These are phyloP conservation scores for Colletotrichum abscissum DNA, from an alignment of 2,329 filamentous ascomycete species.

Conservation along the genomic window DNA sequence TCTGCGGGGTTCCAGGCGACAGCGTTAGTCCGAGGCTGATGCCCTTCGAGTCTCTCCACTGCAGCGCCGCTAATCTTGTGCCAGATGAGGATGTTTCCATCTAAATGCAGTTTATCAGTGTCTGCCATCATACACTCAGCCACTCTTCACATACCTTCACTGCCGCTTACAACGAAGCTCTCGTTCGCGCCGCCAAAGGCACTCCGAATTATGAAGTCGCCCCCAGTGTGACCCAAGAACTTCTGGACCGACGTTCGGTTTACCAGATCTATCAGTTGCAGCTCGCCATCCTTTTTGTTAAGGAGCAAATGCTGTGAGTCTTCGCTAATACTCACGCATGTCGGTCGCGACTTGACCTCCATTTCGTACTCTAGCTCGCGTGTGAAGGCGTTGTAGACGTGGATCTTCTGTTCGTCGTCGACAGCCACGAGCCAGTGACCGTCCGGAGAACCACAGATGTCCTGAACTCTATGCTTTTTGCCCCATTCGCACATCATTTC, in stretches of 20 bases:
- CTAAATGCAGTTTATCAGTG: constrained; percentile 45
- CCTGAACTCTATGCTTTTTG: constrained; percentile 80
- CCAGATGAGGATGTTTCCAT: constrained; percentile 85
- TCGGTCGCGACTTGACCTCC: constrained; percentile 75
- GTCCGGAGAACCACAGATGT: constrained; percentile 84
- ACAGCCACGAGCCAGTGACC: constrained; percentile 84
- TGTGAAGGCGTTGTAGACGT: constrained; percentile 85
- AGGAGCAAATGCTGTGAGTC: constrained; percentile 87
- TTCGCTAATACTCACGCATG: constrained; percentile 82
- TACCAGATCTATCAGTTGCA: constrained; percentile 82
- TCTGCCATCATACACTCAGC: background rate
- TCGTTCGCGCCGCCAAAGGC: constrained; percentile 90
- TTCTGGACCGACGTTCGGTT: constrained; percentile 77
- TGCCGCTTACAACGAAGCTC: constrained; percentile 91
- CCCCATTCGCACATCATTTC: constrained; percentile 74
- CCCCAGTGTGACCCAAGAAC: constrained; percentile 81
- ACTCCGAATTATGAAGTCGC: constrained; percentile 82
- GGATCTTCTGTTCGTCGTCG: constrained; percentile 75
- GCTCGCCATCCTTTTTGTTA: constrained; percentile 81
- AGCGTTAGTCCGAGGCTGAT: constrained; percentile 83
- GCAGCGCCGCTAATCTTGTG: constrained; percentile 83
- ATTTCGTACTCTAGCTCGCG: constrained; percentile 81
- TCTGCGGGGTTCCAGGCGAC: constrained; percentile 90
- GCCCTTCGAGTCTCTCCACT: constrained; percentile 81
- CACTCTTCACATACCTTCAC: constrained; percentile 74